Percentiles rank a stretch among this genome's conserved stretches.
Conservation (phyloP, 768 basidiomycete species). For the Grammothele lineata region DNA sequence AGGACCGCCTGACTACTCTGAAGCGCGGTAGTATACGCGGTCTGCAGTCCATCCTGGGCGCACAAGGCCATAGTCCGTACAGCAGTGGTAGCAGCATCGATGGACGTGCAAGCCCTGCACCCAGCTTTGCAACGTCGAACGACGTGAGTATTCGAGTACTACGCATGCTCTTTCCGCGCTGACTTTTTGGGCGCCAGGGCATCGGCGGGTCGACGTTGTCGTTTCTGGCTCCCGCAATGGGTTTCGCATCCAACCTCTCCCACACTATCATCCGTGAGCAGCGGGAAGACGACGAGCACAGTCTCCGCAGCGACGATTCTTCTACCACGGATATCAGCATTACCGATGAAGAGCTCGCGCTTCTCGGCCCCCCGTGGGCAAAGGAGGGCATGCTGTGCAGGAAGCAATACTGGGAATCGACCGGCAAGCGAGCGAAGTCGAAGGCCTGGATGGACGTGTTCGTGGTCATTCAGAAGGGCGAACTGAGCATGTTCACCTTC, state of each 20-base stretch:
- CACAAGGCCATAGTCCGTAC: slow-evolving; percentile 73
- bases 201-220: slow-evolving; percentile 60
- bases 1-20: slow-evolving; percentile 68
- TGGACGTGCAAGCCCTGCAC: slow-evolving; percentile 90
- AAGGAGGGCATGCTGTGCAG: slow-evolving; percentile 96
- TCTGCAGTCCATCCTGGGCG: slow-evolving; percentile 69
- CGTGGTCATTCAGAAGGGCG: slow-evolving; percentile 92
- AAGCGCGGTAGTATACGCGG: slow-evolving; percentile 94
- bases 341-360: slow-evolving; percentile 90
- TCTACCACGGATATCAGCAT: slow-evolving; percentile 77
- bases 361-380: slow-evolving; percentile 97
- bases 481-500: slow-evolving; percentile 94
- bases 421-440: slow-evolving; percentile 79
- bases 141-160: slow-evolving; percentile 47
- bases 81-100: slow-evolving; percentile 81
- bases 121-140: slow-evolving; percentile 88
- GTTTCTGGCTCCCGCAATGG: slow-evolving; percentile 82
- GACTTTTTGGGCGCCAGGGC: slow-evolving; percentile 42
- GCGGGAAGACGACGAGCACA: slow-evolving; percentile 85
- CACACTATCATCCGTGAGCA: slow-evolving; percentile 95
- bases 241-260: slow-evolving; percentile 93
- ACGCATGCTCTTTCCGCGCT: not conserved
- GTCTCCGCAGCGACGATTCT: slow-evolving; percentile 60
- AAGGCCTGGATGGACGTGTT: slow-evolving; percentile 94
- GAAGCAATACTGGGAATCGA: slow-evolving; percentile 90